phyloP scores from a whole-genome alignment of 2,329 filamentous ascomycete genomes.

The Fusarium sororula region DNA sequence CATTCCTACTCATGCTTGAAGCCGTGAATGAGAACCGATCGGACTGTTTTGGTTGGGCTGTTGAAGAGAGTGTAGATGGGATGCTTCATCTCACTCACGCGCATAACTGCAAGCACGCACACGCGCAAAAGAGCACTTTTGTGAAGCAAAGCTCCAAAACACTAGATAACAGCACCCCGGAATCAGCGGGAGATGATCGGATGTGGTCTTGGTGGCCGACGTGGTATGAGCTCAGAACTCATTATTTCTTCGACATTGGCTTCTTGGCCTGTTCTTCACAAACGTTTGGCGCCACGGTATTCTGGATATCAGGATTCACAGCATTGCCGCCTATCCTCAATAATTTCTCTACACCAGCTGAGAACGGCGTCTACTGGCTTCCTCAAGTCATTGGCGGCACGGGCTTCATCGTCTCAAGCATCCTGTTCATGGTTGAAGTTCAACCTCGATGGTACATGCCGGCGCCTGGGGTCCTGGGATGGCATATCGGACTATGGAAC shows the following conservation, averaged over 20 bases:
- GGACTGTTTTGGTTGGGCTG: conserved; percentile 75
- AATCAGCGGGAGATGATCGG: not conserved
- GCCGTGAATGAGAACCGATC: conserved; percentile 73
- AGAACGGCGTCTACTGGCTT: conserved; percentile 66
- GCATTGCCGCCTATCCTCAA: conserved; percentile 59
- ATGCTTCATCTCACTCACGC: conserved; percentile 16
- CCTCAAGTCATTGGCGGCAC: conserved; percentile 69
- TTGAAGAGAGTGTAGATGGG: conserved; percentile 53
- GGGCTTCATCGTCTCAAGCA: conserved; percentile 67
- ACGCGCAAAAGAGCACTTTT: conserved; percentile 37
- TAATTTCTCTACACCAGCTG: conserved; percentile 52
- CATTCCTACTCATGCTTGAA: conserved; percentile 70
- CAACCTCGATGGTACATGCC: conserved; percentile 71
- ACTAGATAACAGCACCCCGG: not conserved
- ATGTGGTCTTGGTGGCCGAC: conserved; percentile 70
- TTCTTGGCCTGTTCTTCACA: conserved; percentile 69
- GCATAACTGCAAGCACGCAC: conserved; percentile 41
- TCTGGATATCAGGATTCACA: conserved; percentile 72
- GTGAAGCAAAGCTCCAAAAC: conserved; percentile 10
- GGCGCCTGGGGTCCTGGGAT: conserved; percentile 65
- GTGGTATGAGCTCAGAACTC: conserved; percentile 62
- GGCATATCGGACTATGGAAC: conserved; percentile 75
- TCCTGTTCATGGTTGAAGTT: conserved; percentile 73
- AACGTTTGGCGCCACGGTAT: conserved; percentile 68
- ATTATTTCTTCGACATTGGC: conserved; percentile 59